These are phyloP conservation scores for Thalia dealbata DNA, from an alignment of 176 grass and related monocot genomes.

Conservation along the genomic window DNA sequence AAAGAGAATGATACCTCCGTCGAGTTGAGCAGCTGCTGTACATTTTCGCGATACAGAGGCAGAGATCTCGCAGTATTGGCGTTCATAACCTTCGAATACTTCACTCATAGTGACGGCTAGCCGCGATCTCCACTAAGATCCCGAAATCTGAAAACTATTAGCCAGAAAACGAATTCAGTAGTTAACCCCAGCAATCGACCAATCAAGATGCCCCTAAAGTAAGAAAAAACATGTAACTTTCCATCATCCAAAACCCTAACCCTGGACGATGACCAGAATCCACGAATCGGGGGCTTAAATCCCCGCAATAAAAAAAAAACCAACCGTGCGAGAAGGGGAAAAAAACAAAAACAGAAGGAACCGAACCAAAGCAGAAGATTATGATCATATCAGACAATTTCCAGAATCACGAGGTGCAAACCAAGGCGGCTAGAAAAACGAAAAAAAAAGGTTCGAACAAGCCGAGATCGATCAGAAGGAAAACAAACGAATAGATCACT, in stretches of 20 bases:
- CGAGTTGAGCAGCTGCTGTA: slow-evolving; percentile 39
- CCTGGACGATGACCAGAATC: neutral
- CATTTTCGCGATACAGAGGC: slow-evolving; percentile 67
- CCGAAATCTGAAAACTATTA: neutral
- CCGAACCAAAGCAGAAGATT: too few species aligned
- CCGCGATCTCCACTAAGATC: neutral
- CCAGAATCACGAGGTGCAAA: too few species aligned
- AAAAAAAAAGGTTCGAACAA: too few species aligned
- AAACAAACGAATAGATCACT: too few species aligned
- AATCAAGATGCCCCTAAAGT: neutral
- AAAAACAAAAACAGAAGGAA: too few species aligned
- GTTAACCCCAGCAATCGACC: neutral
- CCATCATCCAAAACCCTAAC: neutral
- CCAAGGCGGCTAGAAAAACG: too few species aligned
- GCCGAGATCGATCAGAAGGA: too few species aligned
- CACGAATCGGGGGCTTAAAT: neutral
- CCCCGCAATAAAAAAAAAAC: too few species aligned
- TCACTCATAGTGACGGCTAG: slow-evolving; percentile 42
- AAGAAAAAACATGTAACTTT: neutral
- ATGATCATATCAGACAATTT: too few species aligned
- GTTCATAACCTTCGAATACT: slow-evolving; percentile 71
- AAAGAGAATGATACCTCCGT: slow-evolving; percentile 44
- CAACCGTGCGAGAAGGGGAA: too few species aligned
- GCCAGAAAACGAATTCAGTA: neutral
- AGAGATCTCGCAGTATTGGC: slow-evolving; percentile 83